Base-by-base conservation (phyloP, 176 grass and related monocot species). In the Eragrostis nindensis region DNA sequence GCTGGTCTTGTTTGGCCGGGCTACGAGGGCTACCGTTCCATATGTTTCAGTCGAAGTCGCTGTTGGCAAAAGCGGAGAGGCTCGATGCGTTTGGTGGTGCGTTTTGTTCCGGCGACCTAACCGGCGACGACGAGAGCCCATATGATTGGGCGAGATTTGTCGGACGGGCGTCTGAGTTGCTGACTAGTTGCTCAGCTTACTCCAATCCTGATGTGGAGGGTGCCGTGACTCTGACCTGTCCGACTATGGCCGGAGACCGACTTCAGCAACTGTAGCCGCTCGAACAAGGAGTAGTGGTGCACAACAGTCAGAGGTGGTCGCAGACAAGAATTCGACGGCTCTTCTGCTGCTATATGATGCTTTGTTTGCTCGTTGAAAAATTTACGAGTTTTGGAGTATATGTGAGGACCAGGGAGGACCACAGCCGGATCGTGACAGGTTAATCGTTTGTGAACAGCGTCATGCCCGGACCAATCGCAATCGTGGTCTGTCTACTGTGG, bases 41-140 rank as follows among this genome's bases (percentile, higher is more conserved):
- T 44, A 10, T 44, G 6, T 44, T 5, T 52, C 48, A 36, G 3
- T 38, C 45, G 12, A 36, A 12, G 29, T 25, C 44, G 29, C 41
- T 39, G 41, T 21, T 21, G 52, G 52, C 6, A 22, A 38, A 48
- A 36, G 40, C 11, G 12, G 42, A 7, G 46, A 26, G 47, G 0
- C 32, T 36, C 7, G 26, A 21, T 61, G 54, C 14, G 84, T 43
- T 60, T 40, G 84, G 62, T 68, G 77, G 52, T 78, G 59, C 70
- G 74, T 44, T 75, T 53, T 39, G 19, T 67, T 60, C 63, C 54
- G 54, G 44, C 76, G 36, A 55, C 62, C 81, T 62, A 88, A 68
- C 42, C 29, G 62, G 49, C 46, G 59, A 57, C 2, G 68, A 53
- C 60, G 75, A 68, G 75, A 68, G 17, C 22, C 25, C 24, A 24